These are phyloP conservation scores for Phialocephala subalpina DNA, from an alignment of 2,329 filamentous ascomycete genomes.

Conservation along the genomic window DNA sequence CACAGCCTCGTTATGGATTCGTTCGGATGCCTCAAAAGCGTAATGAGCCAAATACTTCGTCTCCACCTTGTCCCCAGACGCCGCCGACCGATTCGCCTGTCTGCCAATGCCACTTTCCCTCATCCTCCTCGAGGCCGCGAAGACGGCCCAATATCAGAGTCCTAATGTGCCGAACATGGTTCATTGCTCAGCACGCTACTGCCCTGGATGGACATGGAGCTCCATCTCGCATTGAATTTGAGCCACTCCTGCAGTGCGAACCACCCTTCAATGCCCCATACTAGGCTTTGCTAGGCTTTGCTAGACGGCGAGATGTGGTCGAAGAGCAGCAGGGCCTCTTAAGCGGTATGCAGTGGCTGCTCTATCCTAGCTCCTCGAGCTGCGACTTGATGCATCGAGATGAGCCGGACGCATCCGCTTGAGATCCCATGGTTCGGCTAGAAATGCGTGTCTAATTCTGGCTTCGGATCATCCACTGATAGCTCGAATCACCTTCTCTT, in stretches of 20 bases:
- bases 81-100: slow-evolving; percentile 27
- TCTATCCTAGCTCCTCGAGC: slow-evolving; percentile 34
- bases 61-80: neutral
- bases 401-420: slow-evolving; percentile 55
- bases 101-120: slow-evolving; percentile 27
- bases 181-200: slow-evolving; percentile 26
- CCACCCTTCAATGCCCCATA: slow-evolving; percentile 15
- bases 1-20: neutral
- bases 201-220: slow-evolving; percentile 14
- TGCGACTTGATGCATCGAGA: slow-evolving; percentile 41
- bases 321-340: slow-evolving; percentile 37
- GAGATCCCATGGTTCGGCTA: slow-evolving; percentile 52
- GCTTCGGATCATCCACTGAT: slow-evolving; percentile 49
- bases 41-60: neutral
- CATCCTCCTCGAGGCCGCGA: slow-evolving; percentile 20
- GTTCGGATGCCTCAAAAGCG: neutral
- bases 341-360: slow-evolving; percentile 48
- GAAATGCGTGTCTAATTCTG: slow-evolving; percentile 48
- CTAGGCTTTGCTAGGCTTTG: slow-evolving; percentile 4
- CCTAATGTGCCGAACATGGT: slow-evolving; percentile 27
- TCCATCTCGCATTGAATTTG: slow-evolving; percentile 31
- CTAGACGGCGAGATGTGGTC: slow-evolving; percentile 7
- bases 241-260: slow-evolving; percentile 29
- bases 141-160: slow-evolving; percentile 10
- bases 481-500: slow-evolving; percentile 50